Conservation (phyloP, 2,329 filamentous ascomycete genomes). For the Fusarium cicatricum region DNA sequence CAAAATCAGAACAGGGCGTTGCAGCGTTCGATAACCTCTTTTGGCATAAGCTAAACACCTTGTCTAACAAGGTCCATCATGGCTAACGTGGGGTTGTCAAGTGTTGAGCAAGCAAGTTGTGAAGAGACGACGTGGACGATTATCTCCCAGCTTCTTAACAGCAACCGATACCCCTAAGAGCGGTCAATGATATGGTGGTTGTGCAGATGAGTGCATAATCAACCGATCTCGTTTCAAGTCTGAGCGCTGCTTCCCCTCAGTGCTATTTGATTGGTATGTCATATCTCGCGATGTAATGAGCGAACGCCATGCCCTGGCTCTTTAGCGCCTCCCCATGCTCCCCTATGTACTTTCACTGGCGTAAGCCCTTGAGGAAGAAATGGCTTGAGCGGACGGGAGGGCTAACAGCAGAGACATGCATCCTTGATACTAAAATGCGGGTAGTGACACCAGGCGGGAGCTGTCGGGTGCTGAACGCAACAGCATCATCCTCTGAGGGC, state of each 20-base stretch:
- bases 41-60: background rate
- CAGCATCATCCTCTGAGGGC: no score
- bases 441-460: no score
- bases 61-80: background rate
- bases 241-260: background rate
- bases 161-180: background rate
- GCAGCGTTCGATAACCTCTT: background rate
- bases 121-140: no score
- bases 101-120: background rate
- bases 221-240: background rate
- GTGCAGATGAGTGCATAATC: background rate
- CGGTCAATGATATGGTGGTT: background rate
- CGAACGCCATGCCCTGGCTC: background rate
- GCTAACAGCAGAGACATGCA: no score
- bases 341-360: no score
- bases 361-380: no score
- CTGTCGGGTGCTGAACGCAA: no score
- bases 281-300: background rate
- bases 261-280: constrained; percentile 1
- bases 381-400: no score
- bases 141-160: no score
- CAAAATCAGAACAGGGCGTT: constrained; percentile 1
- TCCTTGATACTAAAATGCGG: no score
- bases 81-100: background rate
- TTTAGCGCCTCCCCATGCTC: no score